Evolutionary conservation across 805 yeast genomes (phyloP).

Genomic region (Starmerella apicola): DNA sequence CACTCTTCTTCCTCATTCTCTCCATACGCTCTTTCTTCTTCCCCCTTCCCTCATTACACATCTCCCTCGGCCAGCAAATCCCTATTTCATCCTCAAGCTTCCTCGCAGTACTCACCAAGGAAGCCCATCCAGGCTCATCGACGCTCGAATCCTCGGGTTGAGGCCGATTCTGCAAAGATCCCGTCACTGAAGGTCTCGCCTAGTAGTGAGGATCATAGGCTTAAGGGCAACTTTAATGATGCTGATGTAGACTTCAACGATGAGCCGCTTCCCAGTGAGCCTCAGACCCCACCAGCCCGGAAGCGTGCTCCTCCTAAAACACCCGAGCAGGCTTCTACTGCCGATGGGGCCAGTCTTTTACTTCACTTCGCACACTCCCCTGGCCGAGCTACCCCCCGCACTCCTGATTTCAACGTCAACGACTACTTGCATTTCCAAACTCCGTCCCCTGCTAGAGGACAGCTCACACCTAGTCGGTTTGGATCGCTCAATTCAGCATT

Average conservation of each 20-base stretch:
- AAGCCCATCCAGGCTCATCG: no score
- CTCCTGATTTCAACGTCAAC: conserved; percentile 54
- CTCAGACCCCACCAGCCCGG: conserved; percentile 17
- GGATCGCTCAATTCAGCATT: conserved; percentile 13
- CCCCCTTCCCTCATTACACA: no score
- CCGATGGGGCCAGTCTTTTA: conserved; percentile 70
- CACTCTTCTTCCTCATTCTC: no score
- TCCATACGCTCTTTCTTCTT: no score
- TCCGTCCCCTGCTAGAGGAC: conserved; percentile 36
- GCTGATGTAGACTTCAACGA: no score
- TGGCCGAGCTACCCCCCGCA: conserved; percentile 27
- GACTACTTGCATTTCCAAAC: conserved; percentile 72
- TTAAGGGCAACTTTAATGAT: no score
- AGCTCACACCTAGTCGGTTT: conserved; percentile 12
- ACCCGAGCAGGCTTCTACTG: conserved; percentile 20
- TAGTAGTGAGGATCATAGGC: no score
- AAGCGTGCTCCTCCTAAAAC: conserved; percentile 21
- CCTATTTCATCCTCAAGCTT: no score
- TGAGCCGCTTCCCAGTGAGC: conserved; percentile 11
- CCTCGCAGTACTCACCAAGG: no score
- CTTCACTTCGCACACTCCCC: conserved; percentile 74
- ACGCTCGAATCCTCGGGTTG: no score
- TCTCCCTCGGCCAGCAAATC: no score
- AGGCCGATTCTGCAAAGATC: no score
- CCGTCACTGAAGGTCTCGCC: neutral